Evolutionary conservation across 1,284 basidiomycete species (phyloP).

Genomic region (Cutaneotrichosporon dermatis): DNA sequence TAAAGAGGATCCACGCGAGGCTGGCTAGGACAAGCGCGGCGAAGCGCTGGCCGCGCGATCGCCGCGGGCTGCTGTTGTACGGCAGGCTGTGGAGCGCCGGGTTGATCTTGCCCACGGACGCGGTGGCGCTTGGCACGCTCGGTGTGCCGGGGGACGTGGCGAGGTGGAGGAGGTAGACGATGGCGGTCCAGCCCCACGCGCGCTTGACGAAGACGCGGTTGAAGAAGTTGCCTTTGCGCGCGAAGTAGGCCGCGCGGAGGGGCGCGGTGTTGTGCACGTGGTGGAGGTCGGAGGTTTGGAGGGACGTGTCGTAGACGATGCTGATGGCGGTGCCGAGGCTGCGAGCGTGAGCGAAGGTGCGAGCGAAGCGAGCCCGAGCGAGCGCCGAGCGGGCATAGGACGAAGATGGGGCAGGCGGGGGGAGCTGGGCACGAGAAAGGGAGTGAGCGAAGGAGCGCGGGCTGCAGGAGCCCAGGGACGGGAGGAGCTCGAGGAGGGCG

Average conservation of each 20-base stretch:
- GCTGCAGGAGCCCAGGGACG: too few species aligned
- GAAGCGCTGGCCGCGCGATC: conserved; percentile 52
- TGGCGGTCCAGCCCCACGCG: conserved; percentile 86
- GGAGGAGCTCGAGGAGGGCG: too few species aligned
- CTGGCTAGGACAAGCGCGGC: conserved; percentile 64
- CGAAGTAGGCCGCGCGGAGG: conserved; percentile 60
- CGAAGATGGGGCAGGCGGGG: neutral
- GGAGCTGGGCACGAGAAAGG: too few species aligned
- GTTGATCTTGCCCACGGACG: conserved; percentile 4
- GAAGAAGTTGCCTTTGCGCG: conserved; percentile 72
- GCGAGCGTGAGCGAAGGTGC: neutral
- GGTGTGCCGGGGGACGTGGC: conserved; percentile 22
- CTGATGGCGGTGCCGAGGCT: conserved; percentile 51
- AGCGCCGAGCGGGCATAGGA: neutral
- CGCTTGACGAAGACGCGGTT: conserved; percentile 86
- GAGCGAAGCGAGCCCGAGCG: too few species aligned
- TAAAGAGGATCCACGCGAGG: conserved; percentile 67
- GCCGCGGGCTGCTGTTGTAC: conserved; percentile 11
- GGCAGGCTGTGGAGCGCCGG: conserved; percentile 49
- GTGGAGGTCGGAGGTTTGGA: conserved; percentile 31
- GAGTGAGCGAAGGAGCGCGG: too few species aligned
- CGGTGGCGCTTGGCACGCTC: neutral
- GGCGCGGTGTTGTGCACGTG: conserved; percentile 53
- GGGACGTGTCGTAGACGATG: conserved; percentile 57
- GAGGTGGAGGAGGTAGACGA: conserved; percentile 56